Evolutionary conservation across 176 grass and related monocot genomes (phyloP), one percentile per base, ranked within the genome.

Genomic region (Musa troglodytarum): DNA sequence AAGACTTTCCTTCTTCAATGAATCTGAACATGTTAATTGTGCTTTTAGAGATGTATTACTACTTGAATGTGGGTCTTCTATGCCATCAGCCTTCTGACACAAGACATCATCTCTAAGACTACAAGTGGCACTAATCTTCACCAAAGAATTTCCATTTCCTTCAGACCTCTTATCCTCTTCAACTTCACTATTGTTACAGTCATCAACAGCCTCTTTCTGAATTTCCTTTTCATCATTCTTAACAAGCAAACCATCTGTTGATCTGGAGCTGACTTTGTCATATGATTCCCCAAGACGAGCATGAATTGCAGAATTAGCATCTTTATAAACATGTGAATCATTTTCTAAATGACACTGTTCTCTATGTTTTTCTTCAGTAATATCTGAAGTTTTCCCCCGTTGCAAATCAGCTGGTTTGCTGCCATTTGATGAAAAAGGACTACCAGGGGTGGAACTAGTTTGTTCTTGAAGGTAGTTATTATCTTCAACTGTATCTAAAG

Each of bases 231-330:
- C 74, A 74, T 55, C 89, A 21, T 52, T 78, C 71, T 85, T 72
- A 52, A 50, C 71, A 81, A 0, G 29, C 7, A 71, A 77, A 59
- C 20, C 65, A 78, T 75, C 80, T 70, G 75, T 52, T 81, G 68
- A 88, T 65, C 66, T 72, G 58, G 50, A 74, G 66, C 56, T 77
- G 72, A 88, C 74, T 86, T 83, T 73, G 71, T 92, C 76, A 77
- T 63, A 16, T 70, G 51, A 51, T 50, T 70, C 68, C 16, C 49
- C 29, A 52, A 9, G 43, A 70, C 0, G 8, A 51, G 19, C 19
- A 70, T 20, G 43, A 64, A 58, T 11, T 62, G 70, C 80, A 76
- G n/a, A 81, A 54, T 79, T 75, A 7, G 54, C 14, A 26, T 77
- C 58, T 63, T 83, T 80, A 73, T 63, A 71, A 53, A 71, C 77